Evolutionary conservation across 2,329 filamentous ascomycete species (phyloP).

Genomic region (Ophiostoma sp.): DNA sequence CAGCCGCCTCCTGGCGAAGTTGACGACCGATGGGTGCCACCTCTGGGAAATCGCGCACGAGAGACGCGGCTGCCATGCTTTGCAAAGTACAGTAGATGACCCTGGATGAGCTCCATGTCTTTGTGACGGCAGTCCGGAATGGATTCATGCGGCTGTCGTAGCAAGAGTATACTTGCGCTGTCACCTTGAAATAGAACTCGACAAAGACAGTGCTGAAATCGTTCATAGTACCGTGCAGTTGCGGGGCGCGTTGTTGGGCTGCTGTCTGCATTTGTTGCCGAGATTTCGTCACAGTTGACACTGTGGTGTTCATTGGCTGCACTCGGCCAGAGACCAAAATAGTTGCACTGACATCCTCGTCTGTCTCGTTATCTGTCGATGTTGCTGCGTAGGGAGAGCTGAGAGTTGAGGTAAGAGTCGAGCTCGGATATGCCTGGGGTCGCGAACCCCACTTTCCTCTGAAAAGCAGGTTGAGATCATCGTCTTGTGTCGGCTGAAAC

Average conservation of each 20-base stretch:
- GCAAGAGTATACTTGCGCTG: conserved; percentile 51
- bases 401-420: neutral
- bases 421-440: neutral
- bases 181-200: conserved; percentile 55
- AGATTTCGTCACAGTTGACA: neutral
- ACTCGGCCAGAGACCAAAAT: neutral
- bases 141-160: conserved; percentile 53
- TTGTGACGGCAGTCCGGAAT: conserved; percentile 47
- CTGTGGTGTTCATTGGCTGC: neutral
- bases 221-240: conserved; percentile 35
- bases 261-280: neutral
- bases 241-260: neutral
- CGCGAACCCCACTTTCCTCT: conserved; percentile 5
- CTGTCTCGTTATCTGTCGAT: neutral
- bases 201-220: conserved; percentile 48
- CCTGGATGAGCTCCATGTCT: conserved; percentile 36
- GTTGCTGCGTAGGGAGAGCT: neutral
- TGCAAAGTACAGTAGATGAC: conserved; percentile 52
- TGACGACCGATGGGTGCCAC: conserved; percentile 46
- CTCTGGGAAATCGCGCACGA: conserved; percentile 49
- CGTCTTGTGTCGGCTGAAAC: neutral
- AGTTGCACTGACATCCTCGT: neutral
- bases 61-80: conserved; percentile 53
- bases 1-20: conserved; percentile 48
- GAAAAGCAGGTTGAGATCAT: conserved; percentile 5